A percentile compares a stretch with the other conserved stretches of the same genome.
Conservation (phyloP, 2,329 filamentous ascomycete genomes). For the Blastomyces silverae region DNA sequence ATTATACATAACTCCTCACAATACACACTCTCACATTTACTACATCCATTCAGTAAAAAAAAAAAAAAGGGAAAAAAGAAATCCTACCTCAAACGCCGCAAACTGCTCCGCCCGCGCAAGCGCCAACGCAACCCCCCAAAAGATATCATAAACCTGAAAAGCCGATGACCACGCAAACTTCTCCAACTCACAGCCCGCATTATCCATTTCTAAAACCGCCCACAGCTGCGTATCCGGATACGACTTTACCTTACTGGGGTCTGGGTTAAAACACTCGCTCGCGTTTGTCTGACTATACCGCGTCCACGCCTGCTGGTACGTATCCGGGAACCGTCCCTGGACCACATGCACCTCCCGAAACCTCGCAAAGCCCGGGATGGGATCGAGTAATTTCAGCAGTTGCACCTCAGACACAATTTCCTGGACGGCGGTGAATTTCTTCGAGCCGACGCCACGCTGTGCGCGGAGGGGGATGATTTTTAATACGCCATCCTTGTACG, state of each 20-base stretch:
- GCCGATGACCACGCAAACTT: constrained; percentile 38
- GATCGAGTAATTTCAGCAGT: constrained; percentile 52
- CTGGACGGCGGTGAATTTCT: constrained; percentile 41
- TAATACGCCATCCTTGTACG: constrained; percentile 41
- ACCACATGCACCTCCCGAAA: constrained; percentile 55
- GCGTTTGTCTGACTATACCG: constrained; percentile 37
- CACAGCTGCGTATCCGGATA: constrained; percentile 54
- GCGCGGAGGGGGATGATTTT: constrained; percentile 46
- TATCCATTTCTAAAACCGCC: constrained; percentile 60
- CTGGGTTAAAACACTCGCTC: constrained; percentile 48
- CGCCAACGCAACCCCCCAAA: constrained; percentile 59
- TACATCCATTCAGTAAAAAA: not conserved
- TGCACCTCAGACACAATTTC: constrained; percentile 47
- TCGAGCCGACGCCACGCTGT: constrained; percentile 36
- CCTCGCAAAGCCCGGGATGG: constrained; percentile 56
- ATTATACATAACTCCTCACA: not conserved
- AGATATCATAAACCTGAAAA: constrained; percentile 55
- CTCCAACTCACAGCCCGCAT: constrained; percentile 55
- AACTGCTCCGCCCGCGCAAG: constrained; percentile 56
- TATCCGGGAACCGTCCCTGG: constrained; percentile 48
- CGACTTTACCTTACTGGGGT: constrained; percentile 48
- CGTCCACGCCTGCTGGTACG: constrained; percentile 46
- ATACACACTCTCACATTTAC: not conserved
- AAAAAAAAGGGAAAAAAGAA: too few species aligned
- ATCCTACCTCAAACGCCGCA: constrained; percentile 50